Conservation (phyloP, 495 filamentous ascomycete species). For the Annulohypoxylon nitens region DNA sequence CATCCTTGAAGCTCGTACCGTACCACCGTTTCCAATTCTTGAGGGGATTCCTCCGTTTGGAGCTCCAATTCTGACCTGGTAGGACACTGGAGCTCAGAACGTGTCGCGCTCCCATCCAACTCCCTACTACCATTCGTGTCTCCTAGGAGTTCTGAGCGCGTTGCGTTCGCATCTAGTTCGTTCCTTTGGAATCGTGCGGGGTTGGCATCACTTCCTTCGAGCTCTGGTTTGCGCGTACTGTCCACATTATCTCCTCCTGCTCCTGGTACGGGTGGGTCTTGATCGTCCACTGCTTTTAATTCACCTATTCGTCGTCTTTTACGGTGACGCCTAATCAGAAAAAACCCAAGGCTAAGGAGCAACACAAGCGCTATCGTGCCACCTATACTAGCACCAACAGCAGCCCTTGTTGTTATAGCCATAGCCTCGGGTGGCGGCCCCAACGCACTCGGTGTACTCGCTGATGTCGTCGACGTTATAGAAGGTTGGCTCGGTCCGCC, state of each 20-base stretch:
- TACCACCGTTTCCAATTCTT: neutral
- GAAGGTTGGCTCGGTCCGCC: neutral
- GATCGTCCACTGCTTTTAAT: neutral
- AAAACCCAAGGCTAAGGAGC: slow-evolving; percentile 8
- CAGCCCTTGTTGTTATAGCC: neutral
- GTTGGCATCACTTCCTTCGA: slow-evolving; percentile 12
- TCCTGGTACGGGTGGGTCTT: neutral
- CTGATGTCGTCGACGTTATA: neutral
- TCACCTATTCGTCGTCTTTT: neutral
- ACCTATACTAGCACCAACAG: slow-evolving; percentile 16
- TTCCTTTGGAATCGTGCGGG: neutral
- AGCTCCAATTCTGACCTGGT: neutral
- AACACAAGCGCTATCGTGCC: neutral
- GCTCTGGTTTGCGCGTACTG: slow-evolving; percentile 11
- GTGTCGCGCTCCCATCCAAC: neutral
- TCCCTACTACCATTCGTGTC: neutral
- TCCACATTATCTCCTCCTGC: slow-evolving; percentile 3
- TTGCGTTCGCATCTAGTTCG: slow-evolving; percentile 24
- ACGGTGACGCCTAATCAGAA: slow-evolving; percentile 16
- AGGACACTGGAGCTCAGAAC: neutral
- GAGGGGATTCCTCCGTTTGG: neutral
- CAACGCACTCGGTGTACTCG: neutral
- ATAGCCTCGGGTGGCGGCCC: neutral
- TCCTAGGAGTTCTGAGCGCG: slow-evolving; percentile 17
- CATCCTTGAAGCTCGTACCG: slow-evolving; percentile 4